Evolutionary conservation across 2,329 filamentous ascomycete genomes (phyloP), one percentile per base, ranked within the genome.

Genomic region (Aspergillus sclerotialis): DNA sequence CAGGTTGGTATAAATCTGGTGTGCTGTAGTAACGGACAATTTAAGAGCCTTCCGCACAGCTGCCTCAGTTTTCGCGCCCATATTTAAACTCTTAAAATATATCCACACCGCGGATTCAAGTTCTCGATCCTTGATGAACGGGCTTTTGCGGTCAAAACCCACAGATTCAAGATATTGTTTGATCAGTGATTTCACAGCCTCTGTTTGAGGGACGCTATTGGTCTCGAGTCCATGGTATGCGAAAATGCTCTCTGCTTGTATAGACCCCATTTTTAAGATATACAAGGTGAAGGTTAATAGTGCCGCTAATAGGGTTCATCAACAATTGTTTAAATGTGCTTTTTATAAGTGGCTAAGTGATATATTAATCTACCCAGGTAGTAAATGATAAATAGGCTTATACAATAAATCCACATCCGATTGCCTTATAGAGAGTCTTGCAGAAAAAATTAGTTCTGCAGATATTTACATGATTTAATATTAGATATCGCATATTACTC

Each of bases 101-200:
- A n/a, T 29, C 37, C 34, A 37, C 10, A 40, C 38, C 4, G 35
- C 32, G 1, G 2, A 15, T 14, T 35, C 35, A 5, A 40, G 32
- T 12, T 31, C 34, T 18, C 15, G 21, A 21, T 43, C 40, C 15
- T 37, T 33, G 5, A 32, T 9, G 4, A 40, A 25, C 2, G 19
- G 32, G 8, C 16, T 24, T 21, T 14, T 35, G 18, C 34, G 35
- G 23, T 43, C 40, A 7, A 43, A 43, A 6, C 32, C 17, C n/a
- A 43, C 25, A 14, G 18, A 16, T 21, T 40, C 38, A 18, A 43
- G 40, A 17, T 35, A 43, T 4, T 18, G 9, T 24, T 28, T 40
- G 32, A 43, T 32, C 12, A 43, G 16, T 2, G 31, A 33, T 15
- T 40, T 43, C 7, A 43, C 32, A 4, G 4, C 30, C 15, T 37